Base-by-base conservation (phyloP, 371 early-diverging fungal species). In the Mortierella sp. region DNA sequence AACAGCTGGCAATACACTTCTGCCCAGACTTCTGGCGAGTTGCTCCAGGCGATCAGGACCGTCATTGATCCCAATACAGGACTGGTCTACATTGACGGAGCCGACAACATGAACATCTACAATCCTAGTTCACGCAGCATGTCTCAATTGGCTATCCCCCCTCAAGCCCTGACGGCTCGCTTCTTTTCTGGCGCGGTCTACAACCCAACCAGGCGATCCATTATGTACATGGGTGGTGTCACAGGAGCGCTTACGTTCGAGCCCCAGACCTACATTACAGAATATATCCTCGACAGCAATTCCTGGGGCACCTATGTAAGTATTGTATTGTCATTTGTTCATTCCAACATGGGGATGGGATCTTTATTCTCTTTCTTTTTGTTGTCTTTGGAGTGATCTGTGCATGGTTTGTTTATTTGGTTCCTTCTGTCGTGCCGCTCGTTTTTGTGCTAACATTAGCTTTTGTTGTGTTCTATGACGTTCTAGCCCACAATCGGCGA, bases 41-140 rank as follows among this genome's bases (percentile, higher is more conserved):
- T 70, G 28, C 26, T 28, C 16, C 38, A 58, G 14, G 74, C 52
- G 47, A 44, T 77, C 13, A 63, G 75, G 10, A 28, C 82, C 2
- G 70, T 78, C 4, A 28, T 63, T 11, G 82, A 82, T 31, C 76
- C 79, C 13, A 24, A 47, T 0, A 75, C 82, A 3, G 79, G 75
- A 0, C 16, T 75, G 10, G 73, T 82, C n/a, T 79, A 78, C 44
- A 75, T 82, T 42, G n/a, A 57, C 19, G 75, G 71, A 4, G 31
- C n/a, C 19, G 0, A 10, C 6, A 57, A 58, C 45, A 63, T 82
- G 75, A n/a, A 68, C 26, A 44, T 78, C 14, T 79, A 47, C 47
- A 31, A 75, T 8, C 58, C 54, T 5, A 9, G 13, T 1, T 31
- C 3, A 8, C 72, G 68, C 16, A 63, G 1, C 1, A 42, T 60